Percentiles rank a stretch among this genome's conserved stretches.
These are phyloP conservation scores for Senna siamea DNA, from an alignment of 306 rosid species.

Conservation along the genomic window DNA sequence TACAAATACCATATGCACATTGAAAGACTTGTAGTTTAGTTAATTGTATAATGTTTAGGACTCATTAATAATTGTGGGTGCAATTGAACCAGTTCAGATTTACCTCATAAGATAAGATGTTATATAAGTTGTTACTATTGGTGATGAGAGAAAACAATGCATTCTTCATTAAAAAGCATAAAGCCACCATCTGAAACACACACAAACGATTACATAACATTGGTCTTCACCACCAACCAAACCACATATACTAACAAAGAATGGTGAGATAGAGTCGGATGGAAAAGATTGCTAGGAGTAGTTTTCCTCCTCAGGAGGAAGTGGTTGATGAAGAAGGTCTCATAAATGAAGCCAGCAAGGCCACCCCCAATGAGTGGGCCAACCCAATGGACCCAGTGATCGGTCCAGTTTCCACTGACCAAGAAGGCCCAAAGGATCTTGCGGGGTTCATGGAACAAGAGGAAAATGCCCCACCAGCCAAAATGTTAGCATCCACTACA, in stretches of 20 bases:
- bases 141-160: not conserved
- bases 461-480: slow-evolving; percentile 83
- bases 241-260: not conserved
- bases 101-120: not conserved
- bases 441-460: slow-evolving; percentile 93
- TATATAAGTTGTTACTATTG: not conserved
- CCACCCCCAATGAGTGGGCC: slow-evolving; percentile 94
- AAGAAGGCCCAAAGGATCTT: slow-evolving; percentile 90
- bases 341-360: slow-evolving; percentile 78
- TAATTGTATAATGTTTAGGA: too few species aligned
- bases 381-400: slow-evolving; percentile 95
- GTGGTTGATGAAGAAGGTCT: slow-evolving; percentile 69
- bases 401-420: slow-evolving; percentile 77
- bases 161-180: not conserved
- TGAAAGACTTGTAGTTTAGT: too few species aligned
- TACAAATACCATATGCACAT: too few species aligned
- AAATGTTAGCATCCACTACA: slow-evolving; percentile 83
- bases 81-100: too few species aligned
- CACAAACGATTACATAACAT: not conserved
- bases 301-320: slow-evolving; percentile 46
- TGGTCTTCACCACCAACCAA: not conserved
- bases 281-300: not conserved
- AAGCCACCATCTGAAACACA: not conserved
- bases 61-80: too few species aligned
- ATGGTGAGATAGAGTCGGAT: too few species aligned